These are phyloP conservation scores for Zalaria obscura DNA, from an alignment of 2,329 filamentous ascomycete genomes.

Conservation along the genomic window DNA sequence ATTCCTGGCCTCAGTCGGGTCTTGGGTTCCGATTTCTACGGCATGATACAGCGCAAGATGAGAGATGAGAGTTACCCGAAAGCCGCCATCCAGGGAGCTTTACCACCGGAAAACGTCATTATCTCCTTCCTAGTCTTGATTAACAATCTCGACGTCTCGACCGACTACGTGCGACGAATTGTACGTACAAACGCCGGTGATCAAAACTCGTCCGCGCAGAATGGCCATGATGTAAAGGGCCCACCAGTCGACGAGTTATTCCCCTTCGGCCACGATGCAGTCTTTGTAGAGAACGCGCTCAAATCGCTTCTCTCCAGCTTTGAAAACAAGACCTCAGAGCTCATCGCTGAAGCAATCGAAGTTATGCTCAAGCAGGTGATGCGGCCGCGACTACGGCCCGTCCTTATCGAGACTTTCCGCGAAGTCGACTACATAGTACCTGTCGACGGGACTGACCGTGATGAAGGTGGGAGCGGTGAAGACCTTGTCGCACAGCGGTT, in stretches of 20 bases:
- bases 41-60: slow-evolving; percentile 97
- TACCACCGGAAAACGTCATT: slow-evolving; percentile 79
- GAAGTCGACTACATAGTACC: slow-evolving; percentile 73
- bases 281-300: slow-evolving; percentile 54
- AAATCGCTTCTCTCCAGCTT: slow-evolving; percentile 59
- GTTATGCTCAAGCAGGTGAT: slow-evolving; percentile 82
- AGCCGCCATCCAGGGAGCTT: slow-evolving; percentile 58
- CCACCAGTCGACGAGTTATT: slow-evolving; percentile 42
- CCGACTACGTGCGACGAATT: slow-evolving; percentile 82
- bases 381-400: slow-evolving; percentile 68
- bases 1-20: slow-evolving; percentile 68
- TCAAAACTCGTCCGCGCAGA: slow-evolving; percentile 18
- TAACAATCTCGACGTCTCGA: slow-evolving; percentile 87
- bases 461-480: slow-evolving; percentile 23
- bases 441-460: slow-evolving; percentile 21
- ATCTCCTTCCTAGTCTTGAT: slow-evolving; percentile 83
- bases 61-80: slow-evolving; percentile 87
- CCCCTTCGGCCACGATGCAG: slow-evolving; percentile 63
- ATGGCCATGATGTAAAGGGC: slow-evolving; percentile 24
- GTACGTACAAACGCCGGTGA: slow-evolving; percentile 50
- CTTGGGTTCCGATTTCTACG: slow-evolving; percentile 78
- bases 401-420: slow-evolving; percentile 78
- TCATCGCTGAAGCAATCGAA: slow-evolving; percentile 70
- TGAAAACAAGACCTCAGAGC: slow-evolving; percentile 61
- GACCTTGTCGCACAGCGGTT: slow-evolving; percentile 69